Evolutionary conservation across 1,139 yeast genomes (phyloP).

Genomic region (Nakaseomyces nivariensis): DNA sequence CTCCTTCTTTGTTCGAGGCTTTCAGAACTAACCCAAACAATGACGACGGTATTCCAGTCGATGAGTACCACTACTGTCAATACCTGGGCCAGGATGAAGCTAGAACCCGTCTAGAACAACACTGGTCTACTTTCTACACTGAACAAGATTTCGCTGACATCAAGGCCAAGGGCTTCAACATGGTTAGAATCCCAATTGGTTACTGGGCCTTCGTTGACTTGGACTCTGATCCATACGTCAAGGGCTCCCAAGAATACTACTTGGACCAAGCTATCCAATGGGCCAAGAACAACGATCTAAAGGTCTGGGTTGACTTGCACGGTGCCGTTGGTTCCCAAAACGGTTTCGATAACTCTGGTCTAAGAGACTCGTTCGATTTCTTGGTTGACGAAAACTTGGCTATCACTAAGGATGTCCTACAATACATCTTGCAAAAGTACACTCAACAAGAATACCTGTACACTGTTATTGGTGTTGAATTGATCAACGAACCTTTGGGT

Average conservation of each 20-base stretch:
- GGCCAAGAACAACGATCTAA: slow-evolving; percentile 53
- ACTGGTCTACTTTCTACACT: slow-evolving; percentile 74
- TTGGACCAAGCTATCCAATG: slow-evolving; percentile 69
- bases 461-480: slow-evolving; percentile 74
- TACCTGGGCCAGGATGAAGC: slow-evolving; percentile 56
- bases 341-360: slow-evolving; percentile 92
- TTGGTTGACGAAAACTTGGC: slow-evolving; percentile 40
- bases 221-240: slow-evolving; percentile 73
- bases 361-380: slow-evolving; percentile 56
- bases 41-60: slow-evolving; percentile 53
- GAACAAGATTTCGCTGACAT: slow-evolving; percentile 64
- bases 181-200: slow-evolving; percentile 87
- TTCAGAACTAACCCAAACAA: slow-evolving; percentile 22
- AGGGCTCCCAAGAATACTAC: slow-evolving; percentile 71
- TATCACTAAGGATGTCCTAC: slow-evolving; percentile 24
- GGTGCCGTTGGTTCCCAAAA: slow-evolving; percentile 96
- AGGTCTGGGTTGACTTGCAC: slow-evolving; percentile 87
- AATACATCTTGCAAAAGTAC: slow-evolving; percentile 45
- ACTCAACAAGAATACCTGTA: slow-evolving; percentile 54
- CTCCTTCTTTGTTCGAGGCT: slow-evolving; percentile 66
- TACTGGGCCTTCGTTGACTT: slow-evolving; percentile 85
- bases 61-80: slow-evolving; percentile 68
- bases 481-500: slow-evolving; percentile 89
- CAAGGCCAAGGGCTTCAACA: slow-evolving; percentile 59
- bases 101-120: slow-evolving; percentile 41